A percentile compares a stretch with the other conserved stretches of the same genome.
Conservation (phyloP, 208 protist genomes). For the Crithidia fasciculata region DNA sequence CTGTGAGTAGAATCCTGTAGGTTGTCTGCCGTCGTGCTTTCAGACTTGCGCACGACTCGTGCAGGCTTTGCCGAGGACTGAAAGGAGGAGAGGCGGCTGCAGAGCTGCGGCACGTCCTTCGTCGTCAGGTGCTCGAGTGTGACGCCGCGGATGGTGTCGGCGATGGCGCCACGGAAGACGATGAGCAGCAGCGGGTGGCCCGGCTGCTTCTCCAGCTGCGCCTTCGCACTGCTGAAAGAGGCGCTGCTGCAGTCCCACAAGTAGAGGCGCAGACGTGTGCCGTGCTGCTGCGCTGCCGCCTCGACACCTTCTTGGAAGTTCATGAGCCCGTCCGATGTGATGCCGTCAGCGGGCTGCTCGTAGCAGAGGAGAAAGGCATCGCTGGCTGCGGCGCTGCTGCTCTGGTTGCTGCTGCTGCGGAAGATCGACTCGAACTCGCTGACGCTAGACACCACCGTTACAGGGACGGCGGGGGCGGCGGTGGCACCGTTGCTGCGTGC, state of each 20-base stretch:
- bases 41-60: not conserved
- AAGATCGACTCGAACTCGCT: conserved; percentile 66
- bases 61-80: conserved; percentile 47
- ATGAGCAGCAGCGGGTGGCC: conserved; percentile 68
- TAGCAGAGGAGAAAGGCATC: conserved; percentile 78
- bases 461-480: conserved; percentile 9
- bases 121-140: conserved; percentile 36
- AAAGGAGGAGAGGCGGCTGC: conserved; percentile 63
- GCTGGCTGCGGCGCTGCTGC: not conserved
- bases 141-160: conserved; percentile 52
- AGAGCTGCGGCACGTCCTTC: conserved; percentile 46
- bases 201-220: conserved; percentile 60
- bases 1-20: too few relatives aligned
- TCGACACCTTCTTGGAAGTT: conserved; percentile 41
- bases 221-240: conserved; percentile 53
- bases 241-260: conserved; percentile 74
- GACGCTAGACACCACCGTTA: conserved; percentile 50
- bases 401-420: not conserved
- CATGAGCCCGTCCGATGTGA: conserved; percentile 43
- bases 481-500: not conserved
- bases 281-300: conserved; percentile 23
- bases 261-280: conserved; percentile 39
- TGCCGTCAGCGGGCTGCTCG: conserved; percentile 51
- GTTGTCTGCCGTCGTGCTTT: too few relatives aligned
- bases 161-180: conserved; percentile 55